Evolutionary conservation across 768 basidiomycete genomes (phyloP).

Genomic region (Leucocoprinus sp.): DNA sequence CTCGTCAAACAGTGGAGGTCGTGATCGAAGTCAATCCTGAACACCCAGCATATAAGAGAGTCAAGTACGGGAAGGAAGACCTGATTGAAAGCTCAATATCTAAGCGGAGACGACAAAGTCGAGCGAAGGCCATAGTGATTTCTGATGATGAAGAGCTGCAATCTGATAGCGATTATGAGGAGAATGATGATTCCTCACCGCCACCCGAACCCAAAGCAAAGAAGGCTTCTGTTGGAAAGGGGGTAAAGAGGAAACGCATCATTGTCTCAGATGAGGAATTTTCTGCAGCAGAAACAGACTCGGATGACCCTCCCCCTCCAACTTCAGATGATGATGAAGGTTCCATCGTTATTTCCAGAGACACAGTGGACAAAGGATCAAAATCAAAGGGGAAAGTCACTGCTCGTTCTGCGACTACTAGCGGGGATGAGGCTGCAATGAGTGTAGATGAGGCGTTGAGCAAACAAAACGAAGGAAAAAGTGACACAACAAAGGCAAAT

Average conservation of each 20-base stretch:
- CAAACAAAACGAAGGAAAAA: conserved; percentile 25
- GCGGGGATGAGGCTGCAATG: conserved; percentile 38
- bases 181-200: conserved; percentile 16
- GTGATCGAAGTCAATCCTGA: conserved; percentile 35
- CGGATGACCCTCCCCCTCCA: conserved; percentile 12
- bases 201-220: conserved; percentile 18
- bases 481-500: conserved; percentile 26
- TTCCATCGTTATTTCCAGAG: conserved; percentile 1
- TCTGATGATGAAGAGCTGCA: conserved; percentile 41
- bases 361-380: conserved; percentile 13
- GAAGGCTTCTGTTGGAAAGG: conserved; percentile 14
- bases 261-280: conserved; percentile 15
- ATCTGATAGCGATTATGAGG: conserved; percentile 23
- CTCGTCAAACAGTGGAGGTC: conserved; percentile 45
- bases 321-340: conserved; percentile 13
- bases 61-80: conserved; percentile 22
- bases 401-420: conserved; percentile 21
- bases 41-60: conserved; percentile 13
- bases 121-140: conserved; percentile 34
- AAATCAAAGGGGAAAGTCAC: conserved; percentile 10
- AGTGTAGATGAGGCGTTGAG: conserved; percentile 43
- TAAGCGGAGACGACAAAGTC: conserved; percentile 32
- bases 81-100: conserved; percentile 29
- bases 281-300: conserved; percentile 12
- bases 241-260: conserved; percentile 8